Evolutionary conservation across 2,329 filamentous ascomycete species (phyloP), one percentile per base, ranked within the genome.

Genomic region (Claviceps spartinae): DNA sequence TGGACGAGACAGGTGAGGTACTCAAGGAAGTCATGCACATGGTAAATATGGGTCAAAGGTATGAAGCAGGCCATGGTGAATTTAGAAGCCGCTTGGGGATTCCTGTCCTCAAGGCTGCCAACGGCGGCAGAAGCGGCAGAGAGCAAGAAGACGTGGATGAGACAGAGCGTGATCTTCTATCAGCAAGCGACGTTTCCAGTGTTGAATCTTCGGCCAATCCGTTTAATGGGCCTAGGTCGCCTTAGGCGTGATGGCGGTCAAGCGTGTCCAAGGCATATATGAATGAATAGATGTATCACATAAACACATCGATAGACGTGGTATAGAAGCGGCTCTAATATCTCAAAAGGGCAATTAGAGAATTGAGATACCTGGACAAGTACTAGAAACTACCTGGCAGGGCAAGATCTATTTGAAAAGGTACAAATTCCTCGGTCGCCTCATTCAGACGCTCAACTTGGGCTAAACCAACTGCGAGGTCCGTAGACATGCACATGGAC

Each of bases 1-100:
- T 98, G 61, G 93, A 98, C 63, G 83, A 88, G 58, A 86, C 82
- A 14, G 93, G 93, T 0, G 81, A 84, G 58, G 91, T 87, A 45
- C 73, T 98, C 48, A 74, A 79, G 51, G 79, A 84, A 59, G 86
- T 85, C 2, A 75, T 94, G 66, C 77, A 80, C 58, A 72, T 81
- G 66, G 77, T 82, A 6, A 76, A 79, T 47, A 64, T 69, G 40
- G 54, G 54, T 8, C 49, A 62, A 22, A 67, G 63, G 50, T 64
- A 67, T 47, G 65, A 66, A 20, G 22, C 56, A 7, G 49, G 54
- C 11, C 55, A 55, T 5, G 62, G 64, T 18, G 55, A 58, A 14
- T 58, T 63, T 36, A 62, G 59, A 20, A 59, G 59, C 50, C 59
- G 62, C 34, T 58, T 70, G 34, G 62, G 61, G 51, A 65, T 69